These are phyloP conservation scores for Closterium sp. DNA, from an alignment of 139 green algal genomes.

Conservation along the genomic window DNA sequence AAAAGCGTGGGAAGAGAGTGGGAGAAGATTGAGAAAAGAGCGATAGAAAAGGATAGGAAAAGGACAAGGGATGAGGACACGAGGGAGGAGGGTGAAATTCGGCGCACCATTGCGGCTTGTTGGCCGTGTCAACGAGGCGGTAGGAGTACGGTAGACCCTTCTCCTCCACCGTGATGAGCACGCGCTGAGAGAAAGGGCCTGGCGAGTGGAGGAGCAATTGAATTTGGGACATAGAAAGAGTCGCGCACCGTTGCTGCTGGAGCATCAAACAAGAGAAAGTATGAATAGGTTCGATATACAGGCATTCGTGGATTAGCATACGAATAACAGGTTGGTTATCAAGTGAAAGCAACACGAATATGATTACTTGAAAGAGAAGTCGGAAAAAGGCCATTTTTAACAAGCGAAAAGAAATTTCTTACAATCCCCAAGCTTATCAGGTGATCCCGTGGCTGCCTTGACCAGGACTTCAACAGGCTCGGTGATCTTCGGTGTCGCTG, in stretches of 20 bases:
- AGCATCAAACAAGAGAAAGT: too few relatives aligned
- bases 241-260: too few relatives aligned
- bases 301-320: too few relatives aligned
- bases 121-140: constrained; percentile 73
- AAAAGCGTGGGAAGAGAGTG: neutral
- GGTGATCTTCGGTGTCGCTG: neutral
- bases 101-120: constrained; percentile 82
- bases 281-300: too few relatives aligned
- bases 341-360: too few relatives aligned
- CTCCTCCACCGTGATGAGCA: constrained; percentile 76
- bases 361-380: neutral
- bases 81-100: neutral
- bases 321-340: too few relatives aligned
- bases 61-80: neutral
- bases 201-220: neutral
- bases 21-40: too few relatives aligned
- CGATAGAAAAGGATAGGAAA: too few relatives aligned
- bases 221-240: neutral
- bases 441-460: constrained; percentile 10
- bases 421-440: constrained; percentile 14
- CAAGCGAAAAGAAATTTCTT: neutral
- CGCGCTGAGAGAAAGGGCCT: constrained; percentile 86
- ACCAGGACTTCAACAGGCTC: constrained; percentile 24
- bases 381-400: neutral
- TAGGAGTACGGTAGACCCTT: constrained; percentile 73